Evolutionary conservation across 2,329 filamentous ascomycete species (phyloP).

Genomic region (Lecanosticta acicola): DNA sequence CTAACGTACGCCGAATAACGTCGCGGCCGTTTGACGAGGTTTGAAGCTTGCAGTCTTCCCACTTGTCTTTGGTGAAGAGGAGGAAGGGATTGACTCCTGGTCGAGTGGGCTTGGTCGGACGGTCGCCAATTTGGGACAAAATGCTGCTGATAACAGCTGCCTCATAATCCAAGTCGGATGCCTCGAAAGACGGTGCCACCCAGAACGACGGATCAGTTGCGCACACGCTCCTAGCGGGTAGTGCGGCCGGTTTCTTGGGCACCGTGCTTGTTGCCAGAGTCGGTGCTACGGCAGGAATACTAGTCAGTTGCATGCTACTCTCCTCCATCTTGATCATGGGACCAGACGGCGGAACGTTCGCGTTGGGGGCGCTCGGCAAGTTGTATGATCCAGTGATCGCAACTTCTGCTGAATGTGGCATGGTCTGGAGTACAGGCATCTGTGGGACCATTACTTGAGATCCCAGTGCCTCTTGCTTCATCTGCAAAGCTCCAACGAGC

Average conservation of each 20-base stretch:
- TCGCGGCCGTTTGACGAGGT: conserved; percentile 65
- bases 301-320: conserved; percentile 1
- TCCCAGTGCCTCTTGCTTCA: conserved; percentile 37
- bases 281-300: conserved; percentile 4
- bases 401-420: neutral
- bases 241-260: conserved; percentile 16
- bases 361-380: neutral
- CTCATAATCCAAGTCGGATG: conserved; percentile 49
- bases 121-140: conserved; percentile 61
- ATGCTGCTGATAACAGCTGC: conserved; percentile 54
- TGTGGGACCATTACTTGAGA: neutral
- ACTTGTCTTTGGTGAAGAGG: conserved; percentile 75
- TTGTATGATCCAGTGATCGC: neutral
- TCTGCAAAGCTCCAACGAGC: conserved; percentile 55
- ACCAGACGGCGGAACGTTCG: neutral
- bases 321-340: conserved; percentile 27
- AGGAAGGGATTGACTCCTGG: conserved; percentile 79
- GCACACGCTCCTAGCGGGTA: conserved; percentile 29
- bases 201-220: conserved; percentile 30
- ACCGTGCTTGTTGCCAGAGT: neutral
- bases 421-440: neutral
- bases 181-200: conserved; percentile 24
- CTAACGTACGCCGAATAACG: conserved; percentile 78
- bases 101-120: conserved; percentile 66
- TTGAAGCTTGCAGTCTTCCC: conserved; percentile 52